Evolutionary conservation across 2,329 filamentous ascomycete genomes (phyloP), one percentile per base, ranked within the genome.

Genomic region (Neofusicoccum cordaticola): DNA sequence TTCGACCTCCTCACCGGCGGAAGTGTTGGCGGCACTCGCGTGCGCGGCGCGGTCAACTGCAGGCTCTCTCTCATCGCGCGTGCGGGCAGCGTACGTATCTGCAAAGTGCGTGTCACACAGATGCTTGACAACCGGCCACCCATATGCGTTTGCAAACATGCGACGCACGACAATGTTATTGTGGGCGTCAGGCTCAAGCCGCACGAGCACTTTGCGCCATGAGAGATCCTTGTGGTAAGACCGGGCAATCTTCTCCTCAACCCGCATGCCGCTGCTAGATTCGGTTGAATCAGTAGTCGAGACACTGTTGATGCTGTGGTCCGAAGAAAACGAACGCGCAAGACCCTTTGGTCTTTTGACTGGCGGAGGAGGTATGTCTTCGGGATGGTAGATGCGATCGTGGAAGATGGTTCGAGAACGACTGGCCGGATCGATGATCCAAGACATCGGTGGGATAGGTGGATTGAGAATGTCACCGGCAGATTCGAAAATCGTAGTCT

Each of bases 111-210:
- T 93, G 71, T 98, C 93, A 61, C 95, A 94, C 19, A 98, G 80
- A 78, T 99, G 95, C 78, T 97, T 93, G 57, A 98, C 83, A 0
- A 99, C 95, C 0, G 95, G 95, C 95, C 95, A 99, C 2, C 95
- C 95, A 71, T 96, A 96, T 0, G 95, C 95, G 73, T 99, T 99
- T 64, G 93, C 90, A 75, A 99, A 99, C 89, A 93, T 96, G 64
- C 95, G 89, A 15, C 95, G 90, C 27, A 99, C 95, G 66, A 98
- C 90, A 69, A 99, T 96, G 77, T 99, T 99, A 78, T 99, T 99
- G 80, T 99, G 95, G 0, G 95, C 95, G 77, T 99, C 95, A 0
- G 95, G 95, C 74, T 99, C 94, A 2, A 99, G 83, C 62, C 95
- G 90, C 13, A 99, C 95, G 3, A 99, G 86, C 1, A 99, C 95